phyloP scores from a whole-genome alignment of 2,329 filamentous ascomycete species.

The Aspergillus felis region DNA sequence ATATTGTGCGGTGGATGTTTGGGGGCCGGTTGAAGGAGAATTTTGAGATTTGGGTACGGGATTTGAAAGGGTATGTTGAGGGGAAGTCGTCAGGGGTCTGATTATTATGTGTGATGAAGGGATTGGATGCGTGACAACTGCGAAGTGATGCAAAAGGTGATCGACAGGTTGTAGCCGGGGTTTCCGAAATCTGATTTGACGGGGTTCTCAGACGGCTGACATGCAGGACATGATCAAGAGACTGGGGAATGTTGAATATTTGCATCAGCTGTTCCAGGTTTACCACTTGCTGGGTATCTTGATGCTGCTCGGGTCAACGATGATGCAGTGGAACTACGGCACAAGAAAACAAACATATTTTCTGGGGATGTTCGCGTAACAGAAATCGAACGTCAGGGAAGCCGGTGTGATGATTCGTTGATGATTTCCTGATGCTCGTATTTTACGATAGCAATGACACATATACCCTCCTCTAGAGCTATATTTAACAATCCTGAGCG shows the following conservation, averaged over 20 bases:
- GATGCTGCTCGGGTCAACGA: not conserved
- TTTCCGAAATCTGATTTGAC: not conserved
- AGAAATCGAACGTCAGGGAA: not conserved
- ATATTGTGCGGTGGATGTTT: constrained; percentile 42
- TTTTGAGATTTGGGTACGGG: constrained; percentile 40
- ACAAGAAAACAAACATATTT: not conserved
- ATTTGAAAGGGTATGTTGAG: constrained; percentile 42
- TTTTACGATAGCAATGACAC: no score
- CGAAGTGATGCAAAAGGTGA: not conserved
- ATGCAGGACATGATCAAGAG: not conserved
- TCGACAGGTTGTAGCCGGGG: not conserved
- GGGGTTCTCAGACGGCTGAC: not conserved
- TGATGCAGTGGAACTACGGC: not conserved
- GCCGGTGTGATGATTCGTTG: not conserved
- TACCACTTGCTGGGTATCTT: not conserved
- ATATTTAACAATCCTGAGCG: no score
- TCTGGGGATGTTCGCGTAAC: not conserved
- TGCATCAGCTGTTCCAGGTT: not conserved
- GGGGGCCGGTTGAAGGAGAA: constrained; percentile 31
- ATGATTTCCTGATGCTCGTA: not conserved
- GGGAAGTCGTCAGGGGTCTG: not conserved
- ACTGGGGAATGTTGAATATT: not conserved
- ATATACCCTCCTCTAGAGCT: not conserved
- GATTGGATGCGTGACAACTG: not conserved
- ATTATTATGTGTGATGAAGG: not conserved